Base-by-base conservation (phyloP, 208 protist species). In the Trypanosoma cruzi region DNA sequence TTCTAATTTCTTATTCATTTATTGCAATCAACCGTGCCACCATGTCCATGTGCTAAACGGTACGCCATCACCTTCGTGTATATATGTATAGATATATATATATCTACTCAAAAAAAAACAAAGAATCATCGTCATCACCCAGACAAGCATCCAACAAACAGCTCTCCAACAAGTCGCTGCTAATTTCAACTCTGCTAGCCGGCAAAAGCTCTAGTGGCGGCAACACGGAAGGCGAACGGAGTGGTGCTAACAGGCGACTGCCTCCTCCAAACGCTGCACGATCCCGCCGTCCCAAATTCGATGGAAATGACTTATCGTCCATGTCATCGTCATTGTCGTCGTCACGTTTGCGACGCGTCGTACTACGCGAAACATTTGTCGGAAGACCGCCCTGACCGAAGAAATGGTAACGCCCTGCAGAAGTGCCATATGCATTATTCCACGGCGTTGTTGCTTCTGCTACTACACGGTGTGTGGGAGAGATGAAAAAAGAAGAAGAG, bases 381-480 rank as follows among this genome's bases (percentile, higher is more conserved):
- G 64, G 24, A 5, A 90, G 44, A 0, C 86, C 86, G 32, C 86
- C 86, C 1, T 88, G 77, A 1, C 84, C 87, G 59, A 93, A 75
- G 34, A 90, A 93, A 28, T 77, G 62, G 64, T 76, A 82, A 3
- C 64, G 68, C 22, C 26, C 13, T 13, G 20, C 54, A 64, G 13
- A 20, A 7, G n/a, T 7, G 13, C 29, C 63, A 16, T 0, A 63
- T 10, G 28, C 22, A 16, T 22, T 29, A 31, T 50, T 37, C 79
- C 81, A 89, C 22, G 77, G 65, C 26, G 80, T 69, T 40, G 82
- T 77, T 55, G 68, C 71, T 55, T 89, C 74, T 26, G 88, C 88
- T 1, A 94, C 89, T 0, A 67, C 85, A 58, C 88, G 81, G 60
- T 95, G 89, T 46, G 91, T 86, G 13, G 84, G 82, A 0, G 89